Percentiles rank a stretch among this genome's conserved stretches.
Evolutionary conservation across 192 early-diverging fungal species (phyloP).

Genomic region (Podila epigama): DNA sequence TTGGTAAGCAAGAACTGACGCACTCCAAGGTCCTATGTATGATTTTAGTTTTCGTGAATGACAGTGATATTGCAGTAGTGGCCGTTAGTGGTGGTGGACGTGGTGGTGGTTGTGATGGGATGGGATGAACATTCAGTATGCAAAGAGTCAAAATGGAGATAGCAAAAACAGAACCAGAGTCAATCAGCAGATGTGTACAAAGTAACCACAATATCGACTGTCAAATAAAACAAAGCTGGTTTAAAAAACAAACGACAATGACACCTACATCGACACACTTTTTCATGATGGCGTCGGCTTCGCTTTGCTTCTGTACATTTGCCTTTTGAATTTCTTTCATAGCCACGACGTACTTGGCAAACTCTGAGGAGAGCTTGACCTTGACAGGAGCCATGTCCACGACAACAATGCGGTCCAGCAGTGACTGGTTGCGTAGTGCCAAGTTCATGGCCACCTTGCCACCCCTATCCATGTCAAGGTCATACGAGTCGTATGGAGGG

Average conservation of each 20-base stretch:
- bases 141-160: too few relatives aligned
- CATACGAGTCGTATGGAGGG: background rate
- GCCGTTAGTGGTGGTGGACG: too few relatives aligned
- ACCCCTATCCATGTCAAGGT: constrained; percentile 54
- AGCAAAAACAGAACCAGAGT: too few relatives aligned
- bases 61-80: too few relatives aligned
- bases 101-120: too few relatives aligned
- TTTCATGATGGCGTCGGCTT: constrained; percentile 66
- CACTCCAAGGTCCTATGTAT: constrained; percentile 61
- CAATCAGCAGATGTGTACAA: too few relatives aligned
- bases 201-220: background rate
- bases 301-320: constrained; percentile 58
- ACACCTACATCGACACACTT: constrained; percentile 43
- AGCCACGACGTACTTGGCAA: constrained; percentile 60
- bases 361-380: constrained; percentile 58
- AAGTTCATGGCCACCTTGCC: constrained; percentile 79
- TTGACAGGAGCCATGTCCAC: constrained; percentile 75
- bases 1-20: constrained; percentile 93
- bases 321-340: constrained; percentile 66
- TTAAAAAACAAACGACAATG: background rate
- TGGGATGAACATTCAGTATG: too few relatives aligned
- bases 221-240: background rate
- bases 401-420: constrained; percentile 66
- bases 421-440: constrained; percentile 61
- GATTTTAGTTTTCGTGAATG: too few relatives aligned